These are phyloP conservation scores for Arthonia radiata DNA, from an alignment of 495 filamentous ascomycete species.

Conservation along the genomic window DNA sequence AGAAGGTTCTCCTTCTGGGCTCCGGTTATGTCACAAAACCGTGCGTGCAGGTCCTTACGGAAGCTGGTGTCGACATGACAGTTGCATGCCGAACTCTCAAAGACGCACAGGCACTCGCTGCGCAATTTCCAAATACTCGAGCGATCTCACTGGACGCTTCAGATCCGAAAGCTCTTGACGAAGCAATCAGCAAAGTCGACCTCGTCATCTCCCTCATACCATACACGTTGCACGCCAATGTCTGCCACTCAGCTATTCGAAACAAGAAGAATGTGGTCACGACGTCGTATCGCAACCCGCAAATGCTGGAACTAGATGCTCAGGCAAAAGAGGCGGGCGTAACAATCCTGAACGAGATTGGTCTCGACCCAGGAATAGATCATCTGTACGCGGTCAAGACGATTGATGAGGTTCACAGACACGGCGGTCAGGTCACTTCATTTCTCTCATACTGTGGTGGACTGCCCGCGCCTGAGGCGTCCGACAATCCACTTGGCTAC, in stretches of 20 bases:
- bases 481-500: slow-evolving; percentile 48
- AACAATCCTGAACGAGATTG: slow-evolving; percentile 96
- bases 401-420: slow-evolving; percentile 58
- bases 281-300: slow-evolving; percentile 80
- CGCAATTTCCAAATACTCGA: slow-evolving; percentile 40
- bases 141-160: slow-evolving; percentile 67
- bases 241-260: slow-evolving; percentile 86
- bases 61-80: slow-evolving; percentile 52
- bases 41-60: slow-evolving; percentile 50
- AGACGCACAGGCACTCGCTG: slow-evolving; percentile 45
- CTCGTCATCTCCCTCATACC: slow-evolving; percentile 69
- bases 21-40: slow-evolving; percentile 65
- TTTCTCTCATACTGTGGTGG: slow-evolving; percentile 86
- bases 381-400: slow-evolving; percentile 77
- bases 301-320: slow-evolving; percentile 71
- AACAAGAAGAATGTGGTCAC: slow-evolving; percentile 91
- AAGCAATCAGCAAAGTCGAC: slow-evolving; percentile 50
- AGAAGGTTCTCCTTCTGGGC: slow-evolving; percentile 46
- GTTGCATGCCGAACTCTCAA: slow-evolving; percentile 76
- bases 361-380: slow-evolving; percentile 41
- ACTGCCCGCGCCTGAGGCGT: slow-evolving; percentile 56
- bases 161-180: slow-evolving; percentile 47
- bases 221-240: slow-evolving; percentile 71
- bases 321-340: slow-evolving; percentile 78
- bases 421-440: slow-evolving; percentile 59